Percentiles rank a stretch among this genome's conserved stretches.
These are phyloP conservation scores for Acanthamoeba lenticulata DNA, from an alignment of 208 protist species.

Conservation along the genomic window DNA sequence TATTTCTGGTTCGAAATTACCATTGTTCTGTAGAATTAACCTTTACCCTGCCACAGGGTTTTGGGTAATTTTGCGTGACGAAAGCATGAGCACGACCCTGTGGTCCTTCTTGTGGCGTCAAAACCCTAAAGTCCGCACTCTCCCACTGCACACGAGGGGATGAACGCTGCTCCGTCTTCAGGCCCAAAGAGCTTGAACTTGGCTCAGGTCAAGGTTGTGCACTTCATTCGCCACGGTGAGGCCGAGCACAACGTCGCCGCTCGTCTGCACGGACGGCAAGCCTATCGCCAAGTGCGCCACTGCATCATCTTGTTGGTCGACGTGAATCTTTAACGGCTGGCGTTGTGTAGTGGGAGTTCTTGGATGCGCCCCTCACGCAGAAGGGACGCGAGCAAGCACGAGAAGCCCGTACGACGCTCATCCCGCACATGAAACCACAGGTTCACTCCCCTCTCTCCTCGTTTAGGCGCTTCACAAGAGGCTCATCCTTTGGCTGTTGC, in stretches of 20 bases:
- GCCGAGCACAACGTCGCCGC: constrained; percentile 25
- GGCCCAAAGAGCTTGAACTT: background rate
- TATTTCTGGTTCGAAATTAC: no score
- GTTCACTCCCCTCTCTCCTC: background rate
- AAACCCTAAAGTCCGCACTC: no score
- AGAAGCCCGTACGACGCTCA: background rate
- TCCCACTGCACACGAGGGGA: no score
- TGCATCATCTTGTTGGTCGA: background rate
- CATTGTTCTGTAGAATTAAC: no score
- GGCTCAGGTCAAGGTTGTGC: background rate
- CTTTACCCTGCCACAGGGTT: no score
- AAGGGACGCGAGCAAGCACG: background rate
- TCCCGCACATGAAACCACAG: background rate
- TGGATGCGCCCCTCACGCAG: background rate
- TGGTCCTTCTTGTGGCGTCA: no score
- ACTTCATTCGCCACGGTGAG: background rate
- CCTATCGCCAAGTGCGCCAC: background rate
- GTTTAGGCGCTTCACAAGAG: background rate
- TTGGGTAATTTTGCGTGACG: no score
- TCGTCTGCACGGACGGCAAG: background rate
- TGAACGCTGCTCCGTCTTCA: background rate
- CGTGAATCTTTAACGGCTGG: background rate
- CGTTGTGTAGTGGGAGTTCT: background rate
- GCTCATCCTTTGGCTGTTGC: background rate
- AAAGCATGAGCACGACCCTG: no score